phyloP scores from a whole-genome alignment of 768 basidiomycete species.

The Piloderma croceum region DNA sequence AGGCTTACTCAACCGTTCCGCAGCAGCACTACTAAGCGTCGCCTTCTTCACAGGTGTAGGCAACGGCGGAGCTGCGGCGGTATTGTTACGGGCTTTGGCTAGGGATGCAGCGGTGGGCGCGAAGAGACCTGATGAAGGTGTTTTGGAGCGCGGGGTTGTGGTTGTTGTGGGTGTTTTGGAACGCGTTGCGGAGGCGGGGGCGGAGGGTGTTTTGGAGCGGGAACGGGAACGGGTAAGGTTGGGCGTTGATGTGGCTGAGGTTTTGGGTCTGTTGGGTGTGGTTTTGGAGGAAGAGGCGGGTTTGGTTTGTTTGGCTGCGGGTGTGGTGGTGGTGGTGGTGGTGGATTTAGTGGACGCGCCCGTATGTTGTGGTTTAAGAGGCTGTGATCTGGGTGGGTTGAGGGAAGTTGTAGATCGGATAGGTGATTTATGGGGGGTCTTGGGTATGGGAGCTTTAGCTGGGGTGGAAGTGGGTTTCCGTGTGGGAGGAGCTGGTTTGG shows the following conservation, averaged over 20 bases:
- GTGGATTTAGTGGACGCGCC: conserved; percentile 35
- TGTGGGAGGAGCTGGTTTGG: conserved; percentile 17
- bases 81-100: conserved; percentile 60
- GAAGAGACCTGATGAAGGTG: conserved; percentile 52
- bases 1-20: conserved; percentile 75
- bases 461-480: conserved; percentile 5
- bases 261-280: conserved; percentile 14
- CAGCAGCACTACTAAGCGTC: conserved; percentile 45
- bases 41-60: conserved; percentile 50
- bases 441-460: conserved; percentile 4
- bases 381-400: conserved; percentile 31
- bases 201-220: conserved; percentile 16
- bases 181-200: conserved; percentile 23
- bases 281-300: conserved; percentile 12
- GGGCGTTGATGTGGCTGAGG: conserved; percentile 6
- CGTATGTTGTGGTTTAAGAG: conserved; percentile 35
- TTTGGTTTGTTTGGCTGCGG: conserved; percentile 18
- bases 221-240: conserved; percentile 25
- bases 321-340: conserved; percentile 16
- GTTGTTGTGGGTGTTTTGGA: conserved; percentile 33
- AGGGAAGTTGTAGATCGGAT: conserved; percentile 26
- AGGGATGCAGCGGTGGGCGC: conserved; percentile 83
- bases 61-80: conserved; percentile 37
- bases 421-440: conserved; percentile 17
- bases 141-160: conserved; percentile 36